A percentile compares a stretch with the other conserved stretches of the same genome.
These are phyloP conservation scores for Rhododendron ovatum DNA, from an alignment of 148 eudicot genomes.

Conservation along the genomic window DNA sequence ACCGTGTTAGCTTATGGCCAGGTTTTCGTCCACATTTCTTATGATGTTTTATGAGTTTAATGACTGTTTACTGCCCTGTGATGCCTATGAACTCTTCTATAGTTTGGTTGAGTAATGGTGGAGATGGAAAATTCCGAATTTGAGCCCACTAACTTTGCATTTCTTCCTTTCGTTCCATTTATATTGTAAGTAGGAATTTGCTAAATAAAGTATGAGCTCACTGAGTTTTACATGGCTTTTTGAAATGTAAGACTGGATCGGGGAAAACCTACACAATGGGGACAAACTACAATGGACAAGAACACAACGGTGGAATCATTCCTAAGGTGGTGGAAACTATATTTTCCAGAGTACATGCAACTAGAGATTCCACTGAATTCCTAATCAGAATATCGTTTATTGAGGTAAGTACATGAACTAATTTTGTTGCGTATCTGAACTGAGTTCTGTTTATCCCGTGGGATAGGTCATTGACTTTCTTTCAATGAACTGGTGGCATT, in stretches of 20 bases:
- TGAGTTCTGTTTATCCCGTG: neutral
- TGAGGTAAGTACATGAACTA: constrained; percentile 45
- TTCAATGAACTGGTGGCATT: neutral
- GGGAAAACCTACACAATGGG: constrained; percentile 99
- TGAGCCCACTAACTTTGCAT: neutral
- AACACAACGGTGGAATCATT: constrained; percentile 51
- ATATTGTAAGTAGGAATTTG: neutral
- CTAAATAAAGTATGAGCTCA: neutral
- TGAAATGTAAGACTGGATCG: constrained; percentile 66
- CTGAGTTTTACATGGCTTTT: constrained; percentile 3
- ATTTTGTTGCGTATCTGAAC: neutral
- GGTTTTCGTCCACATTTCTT: constrained; percentile 27
- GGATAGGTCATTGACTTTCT: neutral
- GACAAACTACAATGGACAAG: constrained; percentile 78
- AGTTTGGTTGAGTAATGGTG: neutral
- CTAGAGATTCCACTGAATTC: constrained; percentile 58
- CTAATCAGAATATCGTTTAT: constrained; percentile 84
- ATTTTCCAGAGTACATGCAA: constrained; percentile 53
- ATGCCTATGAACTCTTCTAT: neutral
- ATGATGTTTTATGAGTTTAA: neutral
- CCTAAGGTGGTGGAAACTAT: constrained; percentile 87
- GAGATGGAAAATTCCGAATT: neutral
- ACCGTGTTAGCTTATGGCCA: constrained; percentile 91
- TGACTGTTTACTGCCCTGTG: neutral
- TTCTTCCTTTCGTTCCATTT: neutral